Evolutionary conservation across 2,329 filamentous ascomycete species (phyloP), one percentile per base, ranked within the genome.

Genomic region (Venturia pyrina): DNA sequence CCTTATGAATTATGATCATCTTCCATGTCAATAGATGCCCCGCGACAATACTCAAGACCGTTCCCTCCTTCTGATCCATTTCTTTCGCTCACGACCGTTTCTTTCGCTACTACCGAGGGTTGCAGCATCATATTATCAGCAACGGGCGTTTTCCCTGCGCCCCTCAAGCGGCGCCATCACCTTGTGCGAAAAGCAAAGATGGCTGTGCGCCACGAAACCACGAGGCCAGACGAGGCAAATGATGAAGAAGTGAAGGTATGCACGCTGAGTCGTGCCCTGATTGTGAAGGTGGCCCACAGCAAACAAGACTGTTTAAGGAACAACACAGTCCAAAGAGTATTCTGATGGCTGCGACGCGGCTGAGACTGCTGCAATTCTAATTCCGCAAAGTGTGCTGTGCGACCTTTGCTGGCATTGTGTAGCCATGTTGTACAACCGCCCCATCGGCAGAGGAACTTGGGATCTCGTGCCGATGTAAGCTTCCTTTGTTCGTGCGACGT

Each of bases 401-500:
- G 32, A 59, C 50, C 34, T 32, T 19, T 19, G 50, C 32, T 57
- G 50, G 50, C 50, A 57, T 34, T 37, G 50, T 59, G 53, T 59
- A 37, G 19, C 53, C 7, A 37, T 21, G 28, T n/a, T 19, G 28
- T 34, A n/a, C 21, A 8, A 34, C 28, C 24, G n/a, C 2, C 15
- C 53, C 53, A 37, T 59, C 53, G 53, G 53, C 53, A 37, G 53
- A 59, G 53, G 53, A 59, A 37, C 28, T 37, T 37, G 15, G 53
- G 53, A 57, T 57, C 53, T 59, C 53, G 53, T 59, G 53, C 53
- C 53, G 53, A 59, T n/a, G 32, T 19, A 59, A 6, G 53, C 53
- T 59, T 59, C 53, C 53, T 59, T 59, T 37, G 32, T 40, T 59
- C 53, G 53, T 37, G 32, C 53, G 28, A 59, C 32, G 28, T 59